A percentile compares a stretch with the other conserved stretches of the same genome.
These are phyloP conservation scores for Chionographis japonica DNA, from an alignment of 106 monocot species.

Conservation along the genomic window DNA sequence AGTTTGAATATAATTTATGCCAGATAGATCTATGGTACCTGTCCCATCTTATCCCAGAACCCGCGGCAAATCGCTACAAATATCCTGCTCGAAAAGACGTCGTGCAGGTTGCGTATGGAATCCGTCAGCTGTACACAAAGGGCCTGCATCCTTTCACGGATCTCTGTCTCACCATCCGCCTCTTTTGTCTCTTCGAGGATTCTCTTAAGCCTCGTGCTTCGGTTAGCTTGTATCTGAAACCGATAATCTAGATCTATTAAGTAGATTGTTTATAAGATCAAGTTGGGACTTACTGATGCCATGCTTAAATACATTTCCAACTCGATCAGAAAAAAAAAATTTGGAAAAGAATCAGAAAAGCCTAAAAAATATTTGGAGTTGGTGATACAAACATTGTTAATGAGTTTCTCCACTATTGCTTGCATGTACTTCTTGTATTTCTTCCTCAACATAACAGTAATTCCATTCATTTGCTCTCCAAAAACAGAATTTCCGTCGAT, in stretches of 20 bases:
- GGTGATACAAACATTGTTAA: conserved; percentile 61
- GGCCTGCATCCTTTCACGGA: conserved; percentile 77
- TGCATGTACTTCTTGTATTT: conserved; percentile 89
- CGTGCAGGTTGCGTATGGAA: conserved; percentile 60
- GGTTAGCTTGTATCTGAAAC: conserved; percentile 55
- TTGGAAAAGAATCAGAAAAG: no score
- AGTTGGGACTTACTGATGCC: no score
- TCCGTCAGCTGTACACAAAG: conserved; percentile 59
- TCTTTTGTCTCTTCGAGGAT: conserved; percentile 92
- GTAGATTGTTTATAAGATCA: no score
- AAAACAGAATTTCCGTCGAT: conserved; percentile 36
- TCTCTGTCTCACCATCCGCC: conserved; percentile 65
- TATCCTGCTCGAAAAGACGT: conserved; percentile 68
- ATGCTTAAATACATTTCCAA: no score
- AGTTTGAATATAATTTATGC: neutral
- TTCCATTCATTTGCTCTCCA: conserved; percentile 81
- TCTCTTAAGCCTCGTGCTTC: conserved; percentile 67
- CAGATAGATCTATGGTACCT: conserved; percentile 35
- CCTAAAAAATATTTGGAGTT: no score
- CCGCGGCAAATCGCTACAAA: conserved; percentile 72
- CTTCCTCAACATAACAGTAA: conserved; percentile 66
- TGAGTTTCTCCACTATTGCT: conserved; percentile 77
- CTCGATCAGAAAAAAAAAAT: no score
- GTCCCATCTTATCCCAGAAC: conserved; percentile 90
- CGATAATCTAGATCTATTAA: neutral